Conservation (phyloP, 768 basidiomycete species). For the Boletales sp. region DNA sequence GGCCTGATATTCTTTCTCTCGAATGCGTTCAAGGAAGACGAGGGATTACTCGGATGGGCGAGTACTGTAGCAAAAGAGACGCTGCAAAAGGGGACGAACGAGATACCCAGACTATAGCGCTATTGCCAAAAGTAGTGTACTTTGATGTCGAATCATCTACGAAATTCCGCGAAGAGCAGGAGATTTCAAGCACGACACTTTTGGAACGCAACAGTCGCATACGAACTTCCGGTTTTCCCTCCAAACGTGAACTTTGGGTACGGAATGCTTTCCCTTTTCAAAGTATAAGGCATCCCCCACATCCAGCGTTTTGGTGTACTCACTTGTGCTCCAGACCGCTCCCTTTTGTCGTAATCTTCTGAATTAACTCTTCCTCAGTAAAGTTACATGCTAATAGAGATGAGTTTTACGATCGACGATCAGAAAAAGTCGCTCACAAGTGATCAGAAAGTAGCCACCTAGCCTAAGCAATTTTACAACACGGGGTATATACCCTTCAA, state of each 20-base stretch:
- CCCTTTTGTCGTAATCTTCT: slow-evolving; percentile 44
- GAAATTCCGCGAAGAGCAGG: background rate
- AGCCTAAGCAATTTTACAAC: slow-evolving; percentile 56
- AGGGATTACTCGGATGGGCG: slow-evolving; percentile 63
- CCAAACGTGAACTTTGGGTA: slow-evolving; percentile 75
- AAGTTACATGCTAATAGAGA: slow-evolving; percentile 68
- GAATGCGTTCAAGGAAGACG: slow-evolving; percentile 38
- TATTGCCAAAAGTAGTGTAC: background rate
- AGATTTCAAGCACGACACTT: slow-evolving; percentile 21
- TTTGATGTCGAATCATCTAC: no score
- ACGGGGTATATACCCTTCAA: slow-evolving; percentile 56
- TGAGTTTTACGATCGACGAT: background rate
- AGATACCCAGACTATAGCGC: slow-evolving; percentile 35
- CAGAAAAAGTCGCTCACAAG: slow-evolving; percentile 50
- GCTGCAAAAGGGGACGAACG: slow-evolving; percentile 59
- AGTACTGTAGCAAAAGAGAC: slow-evolving; percentile 65
- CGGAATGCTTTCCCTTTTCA: slow-evolving; percentile 61
- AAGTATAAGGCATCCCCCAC: background rate
- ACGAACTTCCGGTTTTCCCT: slow-evolving; percentile 68
- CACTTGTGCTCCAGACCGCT: slow-evolving; percentile 65
- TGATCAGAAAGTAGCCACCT: slow-evolving; percentile 72
- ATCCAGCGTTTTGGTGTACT: slow-evolving; percentile 13
- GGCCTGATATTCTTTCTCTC: slow-evolving; percentile 74
- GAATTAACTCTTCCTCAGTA: slow-evolving; percentile 69
- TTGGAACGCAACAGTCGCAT: slow-evolving; percentile 70